These are phyloP conservation scores for Sporisorium sorghi DNA, from an alignment of 1,284 basidiomycete genomes.

Conservation along the genomic window DNA sequence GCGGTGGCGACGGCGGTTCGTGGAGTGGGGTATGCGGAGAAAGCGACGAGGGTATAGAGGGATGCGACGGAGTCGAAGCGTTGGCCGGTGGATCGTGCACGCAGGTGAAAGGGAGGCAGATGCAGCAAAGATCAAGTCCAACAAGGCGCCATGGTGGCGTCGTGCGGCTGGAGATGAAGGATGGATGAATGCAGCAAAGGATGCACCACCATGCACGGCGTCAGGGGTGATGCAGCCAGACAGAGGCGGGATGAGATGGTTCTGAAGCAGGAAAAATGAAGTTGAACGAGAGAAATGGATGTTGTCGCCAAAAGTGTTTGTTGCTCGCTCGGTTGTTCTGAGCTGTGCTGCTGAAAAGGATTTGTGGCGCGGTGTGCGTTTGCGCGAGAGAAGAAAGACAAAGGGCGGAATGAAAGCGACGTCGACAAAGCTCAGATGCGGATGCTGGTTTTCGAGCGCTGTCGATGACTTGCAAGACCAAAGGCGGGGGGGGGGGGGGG, in stretches of 20 bases:
- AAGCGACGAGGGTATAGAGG: not conserved
- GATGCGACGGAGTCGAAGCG: not conserved
- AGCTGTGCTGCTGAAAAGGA: not conserved
- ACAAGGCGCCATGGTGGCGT: constrained; percentile 17
- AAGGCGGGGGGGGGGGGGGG: too few species aligned
- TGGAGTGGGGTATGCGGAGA: constrained; percentile 1
- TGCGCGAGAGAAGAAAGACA: not conserved
- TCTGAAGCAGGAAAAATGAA: not conserved
- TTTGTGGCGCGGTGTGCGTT: not conserved
- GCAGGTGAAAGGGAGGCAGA: not conserved
- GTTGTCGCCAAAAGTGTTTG: not conserved
- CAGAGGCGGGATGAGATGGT: constrained; percentile 6
- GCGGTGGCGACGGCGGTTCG: not conserved
- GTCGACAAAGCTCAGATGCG: not conserved
- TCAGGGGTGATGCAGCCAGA: constrained; percentile 7
- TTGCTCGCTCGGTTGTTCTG: not conserved
- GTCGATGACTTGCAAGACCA: too few species aligned
- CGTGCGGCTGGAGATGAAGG: constrained; percentile 5
- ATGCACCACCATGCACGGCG: constrained; percentile 8
- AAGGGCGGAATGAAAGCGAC: not conserved
- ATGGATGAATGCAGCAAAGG: not conserved
- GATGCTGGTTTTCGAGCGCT: too few species aligned
- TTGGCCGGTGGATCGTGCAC: not conserved
- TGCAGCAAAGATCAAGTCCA: constrained; percentile 2
- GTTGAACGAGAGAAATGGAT: not conserved